Evolutionary conservation across 208 protist species (phyloP), one percentile per base, ranked within the genome.

Genomic region (Trypanosoma congolense): DNA sequence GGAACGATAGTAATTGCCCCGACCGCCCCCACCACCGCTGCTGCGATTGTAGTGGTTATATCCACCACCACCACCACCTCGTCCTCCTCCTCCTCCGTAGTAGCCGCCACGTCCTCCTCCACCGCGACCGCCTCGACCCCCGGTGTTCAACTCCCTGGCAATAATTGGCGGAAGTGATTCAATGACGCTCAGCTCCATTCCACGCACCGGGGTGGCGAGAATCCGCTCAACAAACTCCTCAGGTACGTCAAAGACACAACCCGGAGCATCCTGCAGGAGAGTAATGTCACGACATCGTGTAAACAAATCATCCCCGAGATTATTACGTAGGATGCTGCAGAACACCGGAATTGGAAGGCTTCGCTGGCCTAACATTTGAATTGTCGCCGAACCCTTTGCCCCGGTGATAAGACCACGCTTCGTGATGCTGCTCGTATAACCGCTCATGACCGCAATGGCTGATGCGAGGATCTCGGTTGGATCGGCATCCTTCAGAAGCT

Each of bases 371-470:
- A 55, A 53, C 74, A 95, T 77, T 62, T 91, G 80, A 24, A 93
- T 41, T 18, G 83, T 90, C 18, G 73, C 70, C 62, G 75, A 92
- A 40, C 85, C 83, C 48, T 77, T 66, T 18, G 78, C 75, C 19
- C 83, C 83, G 4, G 85, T 92, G 49, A 95, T 78, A 18, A 95
- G 77, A 28, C 84, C 85, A 44, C 85, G 83, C 38, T 70, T 72
- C 21, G 59, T 83, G 61, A 92, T 92, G 61, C 85, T 84, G n/a
- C 65, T 76, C n/a, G 89, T 95, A 75, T 95, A 91, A 14, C 89
- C 86, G 56, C 84, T 95, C 82, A 91, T 91, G 21, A 95, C 83
- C n/a, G 89, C 89, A 3, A 95, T 73, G 5, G 89, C 89, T 3
- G 89, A 90, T 22, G 84, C 85, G 12, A 95, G 67, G 40, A 92